These are phyloP conservation scores for Lachnellula subtilissima DNA, from an alignment of 2,329 filamentous ascomycete genomes.

Conservation along the genomic window DNA sequence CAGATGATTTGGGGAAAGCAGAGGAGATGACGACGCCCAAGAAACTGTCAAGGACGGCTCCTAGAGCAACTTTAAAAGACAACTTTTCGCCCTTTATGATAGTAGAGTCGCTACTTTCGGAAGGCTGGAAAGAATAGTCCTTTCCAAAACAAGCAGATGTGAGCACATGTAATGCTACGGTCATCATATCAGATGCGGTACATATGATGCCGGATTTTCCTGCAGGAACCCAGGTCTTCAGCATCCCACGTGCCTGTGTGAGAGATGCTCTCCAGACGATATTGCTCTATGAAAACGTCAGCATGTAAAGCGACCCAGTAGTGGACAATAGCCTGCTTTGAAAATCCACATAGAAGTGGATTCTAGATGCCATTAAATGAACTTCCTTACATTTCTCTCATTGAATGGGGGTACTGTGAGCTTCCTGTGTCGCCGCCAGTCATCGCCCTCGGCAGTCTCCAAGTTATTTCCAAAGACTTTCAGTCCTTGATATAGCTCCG, in stretches of 20 bases:
- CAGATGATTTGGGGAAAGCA: not conserved
- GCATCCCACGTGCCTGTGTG: constrained; percentile 32
- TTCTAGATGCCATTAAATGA: no score
- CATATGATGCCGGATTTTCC: constrained; percentile 8
- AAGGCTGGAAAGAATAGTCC: constrained; percentile 8
- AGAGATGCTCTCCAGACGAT: constrained; percentile 37
- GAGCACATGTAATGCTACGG: constrained; percentile 46
- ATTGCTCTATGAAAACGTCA: constrained; percentile 17
- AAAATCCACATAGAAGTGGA: no score
- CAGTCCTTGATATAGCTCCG: constrained; percentile 17
- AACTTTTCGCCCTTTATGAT: constrained; percentile 13
- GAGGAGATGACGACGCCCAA: constrained; percentile 10
- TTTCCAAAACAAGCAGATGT: constrained; percentile 45
- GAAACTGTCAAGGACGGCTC: constrained; percentile 12
- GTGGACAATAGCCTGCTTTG: not conserved
- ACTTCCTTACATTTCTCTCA: constrained; percentile 33
- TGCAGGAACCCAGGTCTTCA: constrained; percentile 19
- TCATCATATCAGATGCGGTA: constrained; percentile 40
- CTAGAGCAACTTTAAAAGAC: constrained; percentile 14
- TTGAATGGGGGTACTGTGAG: constrained; percentile 40
- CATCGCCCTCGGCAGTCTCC: constrained; percentile 30
- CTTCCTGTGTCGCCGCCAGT: constrained; percentile 41
- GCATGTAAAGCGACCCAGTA: not conserved
- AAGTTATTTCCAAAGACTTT: constrained; percentile 33
- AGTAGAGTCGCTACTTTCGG: constrained; percentile 1